Evolutionary conservation across 2,329 filamentous ascomycete species (phyloP).

Genomic region (Cadophora sp.): DNA sequence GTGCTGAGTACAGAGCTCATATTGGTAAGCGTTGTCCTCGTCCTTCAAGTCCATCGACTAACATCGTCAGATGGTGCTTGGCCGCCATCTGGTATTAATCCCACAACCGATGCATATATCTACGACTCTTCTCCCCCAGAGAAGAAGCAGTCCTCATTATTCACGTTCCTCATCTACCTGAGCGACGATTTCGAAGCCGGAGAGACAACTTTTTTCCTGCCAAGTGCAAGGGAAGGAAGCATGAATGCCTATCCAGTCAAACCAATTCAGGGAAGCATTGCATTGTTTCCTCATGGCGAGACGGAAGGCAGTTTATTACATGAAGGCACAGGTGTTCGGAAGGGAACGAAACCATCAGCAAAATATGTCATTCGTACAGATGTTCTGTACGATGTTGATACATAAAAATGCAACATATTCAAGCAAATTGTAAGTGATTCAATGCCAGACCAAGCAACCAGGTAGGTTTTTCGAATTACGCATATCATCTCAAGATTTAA

Average conservation of each 20-base stretch:
- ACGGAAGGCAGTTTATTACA: slow-evolving; percentile 69
- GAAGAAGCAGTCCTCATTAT: slow-evolving; percentile 69
- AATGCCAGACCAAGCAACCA: neutral
- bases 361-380: slow-evolving; percentile 76
- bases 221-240: slow-evolving; percentile 66
- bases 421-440: neutral
- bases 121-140: slow-evolving; percentile 69
- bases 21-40: slow-evolving; percentile 51
- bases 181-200: slow-evolving; percentile 76
- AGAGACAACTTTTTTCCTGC: slow-evolving; percentile 75
- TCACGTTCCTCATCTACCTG: slow-evolving; percentile 73
- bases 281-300: slow-evolving; percentile 74
- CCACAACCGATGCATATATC: slow-evolving; percentile 56
- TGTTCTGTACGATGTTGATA: slow-evolving; percentile 69
- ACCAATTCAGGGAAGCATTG: slow-evolving; percentile 72
- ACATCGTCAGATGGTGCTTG: slow-evolving; percentile 64
- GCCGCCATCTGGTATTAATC: slow-evolving; percentile 70
- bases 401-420: slow-evolving; percentile 8
- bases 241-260: slow-evolving; percentile 74
- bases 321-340: slow-evolving; percentile 73
- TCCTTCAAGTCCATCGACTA: neutral
- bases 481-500: neutral
- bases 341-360: slow-evolving; percentile 60
- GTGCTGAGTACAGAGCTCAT: slow-evolving; percentile 74
- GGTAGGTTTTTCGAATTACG: neutral